A percentile compares a stretch with the other conserved stretches of the same genome.
phyloP scores from a whole-genome alignment of 345 rosid species.

The Eutrema heterophyllum region DNA sequence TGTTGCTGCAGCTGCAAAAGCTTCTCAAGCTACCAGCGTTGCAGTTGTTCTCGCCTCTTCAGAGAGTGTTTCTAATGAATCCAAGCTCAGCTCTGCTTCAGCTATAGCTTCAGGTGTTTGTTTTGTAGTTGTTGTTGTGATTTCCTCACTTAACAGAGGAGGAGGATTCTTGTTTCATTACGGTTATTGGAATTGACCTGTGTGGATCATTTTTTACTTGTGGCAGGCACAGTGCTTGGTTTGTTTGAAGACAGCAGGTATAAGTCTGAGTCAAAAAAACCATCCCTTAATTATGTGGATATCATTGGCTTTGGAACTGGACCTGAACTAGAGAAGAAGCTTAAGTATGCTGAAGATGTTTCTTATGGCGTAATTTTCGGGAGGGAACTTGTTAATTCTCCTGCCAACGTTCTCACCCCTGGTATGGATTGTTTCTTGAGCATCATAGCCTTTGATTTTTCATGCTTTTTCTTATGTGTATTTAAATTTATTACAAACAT shows the following conservation, averaged over 20 bases:
- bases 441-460: not conserved
- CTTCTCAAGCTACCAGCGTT: slow-evolving; percentile 64
- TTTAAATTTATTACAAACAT: not conserved
- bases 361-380: slow-evolving; percentile 73
- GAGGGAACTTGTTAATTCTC: slow-evolving; percentile 89
- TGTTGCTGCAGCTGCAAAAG: slow-evolving; percentile 72
- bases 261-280: slow-evolving; percentile 72
- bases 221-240: slow-evolving; percentile 70
- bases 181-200: not conserved
- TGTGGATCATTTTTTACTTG: not conserved
- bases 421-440: slow-evolving; percentile 39
- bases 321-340: slow-evolving; percentile 74
- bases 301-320: slow-evolving; percentile 86
- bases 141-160: not conserved
- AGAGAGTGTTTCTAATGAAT: slow-evolving; percentile 41
- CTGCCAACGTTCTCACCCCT: slow-evolving; percentile 93
- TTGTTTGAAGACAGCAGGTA: slow-evolving; percentile 72
- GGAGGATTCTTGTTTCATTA: not conserved
- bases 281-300: slow-evolving; percentile 66
- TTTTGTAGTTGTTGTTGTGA: not conserved
- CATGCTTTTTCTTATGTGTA: not conserved
- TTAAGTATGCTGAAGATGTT: slow-evolving; percentile 79
- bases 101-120: slow-evolving; percentile 77
- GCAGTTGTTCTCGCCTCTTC: slow-evolving; percentile 68
- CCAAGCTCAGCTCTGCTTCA: slow-evolving; percentile 60